Evolutionary conservation across 1,284 basidiomycete species (phyloP), one percentile per base, ranked within the genome.

Genomic region (Ceratobasidium sp.): DNA sequence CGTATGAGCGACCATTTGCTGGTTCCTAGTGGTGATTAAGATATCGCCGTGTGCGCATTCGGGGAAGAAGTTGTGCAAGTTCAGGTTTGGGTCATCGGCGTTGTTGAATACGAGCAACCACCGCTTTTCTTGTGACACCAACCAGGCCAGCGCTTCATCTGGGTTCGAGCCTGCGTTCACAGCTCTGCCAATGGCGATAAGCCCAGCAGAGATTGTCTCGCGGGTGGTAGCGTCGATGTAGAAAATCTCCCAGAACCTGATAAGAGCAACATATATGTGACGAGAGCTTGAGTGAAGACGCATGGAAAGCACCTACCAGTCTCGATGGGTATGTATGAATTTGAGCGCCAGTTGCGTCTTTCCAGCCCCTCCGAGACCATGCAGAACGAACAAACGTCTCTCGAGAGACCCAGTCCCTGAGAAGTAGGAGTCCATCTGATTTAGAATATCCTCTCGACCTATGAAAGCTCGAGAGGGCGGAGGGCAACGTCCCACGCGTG

Each of bases 21-120:
- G 61, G 46, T 73, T 64, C n/a, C 72, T 1, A 30, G 72, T 73
- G 6, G 72, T 73, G 30, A 73, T 55, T 16, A 57, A 13, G 16
- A 73, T 47, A 23, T 54, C 43, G 1, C 72, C 72, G 46, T 66
- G 62, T 1, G 44, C 46, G 38, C 59, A 43, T 13, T 2, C n/a
- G 14, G 49, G 72, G 23, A 73, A 23, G 2, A 21, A 61, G 8
- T 18, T 9, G 3, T 23, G 32, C 11, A 73, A 43, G 16, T 32
- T 23, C 35, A 58, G 43, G 8, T 52, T 26, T 6, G 54, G 16
- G 50, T 35, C 52, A 35, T 46, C 54, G 21, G 52, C 47, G 21
- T 69, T 58, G 23, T 69, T 47, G 54, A 30, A 57, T 7, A 69
- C 30, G 14, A 67, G 23, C 21, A 67, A 49, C 63, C 50, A 67